These are phyloP conservation scores for Claviceps quebecensis DNA, from an alignment of 2,329 filamentous ascomycete species.

Conservation along the genomic window DNA sequence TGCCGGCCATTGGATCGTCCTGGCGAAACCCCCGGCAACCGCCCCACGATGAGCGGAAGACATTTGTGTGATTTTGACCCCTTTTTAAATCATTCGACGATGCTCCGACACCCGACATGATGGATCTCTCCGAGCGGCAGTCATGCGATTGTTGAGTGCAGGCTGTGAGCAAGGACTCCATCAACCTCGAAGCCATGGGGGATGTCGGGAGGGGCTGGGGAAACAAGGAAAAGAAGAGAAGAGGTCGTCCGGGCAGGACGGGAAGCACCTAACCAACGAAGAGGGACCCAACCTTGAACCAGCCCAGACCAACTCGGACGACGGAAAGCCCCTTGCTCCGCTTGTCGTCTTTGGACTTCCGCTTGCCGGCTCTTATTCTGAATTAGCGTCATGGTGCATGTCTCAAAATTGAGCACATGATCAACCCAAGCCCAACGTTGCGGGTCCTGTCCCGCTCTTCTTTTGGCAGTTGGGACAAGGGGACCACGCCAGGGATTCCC, in stretches of 20 bases:
- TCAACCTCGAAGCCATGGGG: not conserved
- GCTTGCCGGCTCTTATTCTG: conserved; percentile 17
- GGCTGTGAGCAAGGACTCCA: not conserved
- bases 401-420: conserved; percentile 34
- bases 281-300: not conserved
- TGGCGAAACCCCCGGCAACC: not conserved
- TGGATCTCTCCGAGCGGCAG: not conserved
- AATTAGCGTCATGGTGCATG: conserved; percentile 23
- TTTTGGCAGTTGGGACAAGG: conserved; percentile 1
- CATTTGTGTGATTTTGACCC: not conserved
- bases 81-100: not conserved
- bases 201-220: not conserved
- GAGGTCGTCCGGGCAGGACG: not conserved
- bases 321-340: not conserved
- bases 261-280: not conserved
- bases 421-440: conserved; percentile 25
- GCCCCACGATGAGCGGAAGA: not conserved
- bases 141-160: not conserved
- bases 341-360: conserved; percentile 16
- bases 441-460: conserved; percentile 14
- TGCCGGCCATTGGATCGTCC: not conserved
- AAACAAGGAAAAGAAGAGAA: not conserved
- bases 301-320: not conserved
- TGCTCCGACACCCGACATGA: not conserved
- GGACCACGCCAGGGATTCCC: not conserved